Percentiles rank a stretch among this genome's conserved stretches.
Evolutionary conservation across 2,329 filamentous ascomycete genomes (phyloP).

Genomic region (Fusarium sp.): DNA sequence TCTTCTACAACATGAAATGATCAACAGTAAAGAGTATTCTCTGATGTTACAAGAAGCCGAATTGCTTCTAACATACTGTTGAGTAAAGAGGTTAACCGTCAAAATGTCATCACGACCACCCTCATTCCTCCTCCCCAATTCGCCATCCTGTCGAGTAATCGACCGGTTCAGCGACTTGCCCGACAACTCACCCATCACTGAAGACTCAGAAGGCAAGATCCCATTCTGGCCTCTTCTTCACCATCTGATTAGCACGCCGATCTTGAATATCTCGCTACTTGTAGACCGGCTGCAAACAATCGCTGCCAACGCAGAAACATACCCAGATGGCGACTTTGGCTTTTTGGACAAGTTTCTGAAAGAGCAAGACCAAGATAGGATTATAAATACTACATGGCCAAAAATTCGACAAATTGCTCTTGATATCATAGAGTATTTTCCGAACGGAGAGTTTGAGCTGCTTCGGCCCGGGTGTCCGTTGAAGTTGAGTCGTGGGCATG

Average conservation of each 20-base stretch:
- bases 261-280: slow-evolving; percentile 23
- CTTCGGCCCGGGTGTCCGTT: slow-evolving; percentile 29
- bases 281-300: slow-evolving; percentile 48
- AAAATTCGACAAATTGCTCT: slow-evolving; percentile 41
- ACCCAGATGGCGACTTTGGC: slow-evolving; percentile 37
- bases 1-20: background rate
- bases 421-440: slow-evolving; percentile 37
- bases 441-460: slow-evolving; percentile 24
- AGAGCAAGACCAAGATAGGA: background rate
- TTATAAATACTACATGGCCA: slow-evolving; percentile 40
- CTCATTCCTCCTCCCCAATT: slow-evolving; percentile 39
- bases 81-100: background rate
- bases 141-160: slow-evolving; percentile 33
- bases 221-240: slow-evolving; percentile 45
- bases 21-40: too few relatives aligned
- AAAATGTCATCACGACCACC: slow-evolving; percentile 23
- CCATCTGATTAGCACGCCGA: slow-evolving; percentile 32
- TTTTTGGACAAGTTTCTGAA: slow-evolving; percentile 25
- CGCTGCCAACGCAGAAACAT: slow-evolving; percentile 32
- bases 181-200: slow-evolving; percentile 24
- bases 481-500: slow-evolving; percentile 41
- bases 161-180: slow-evolving; percentile 49
- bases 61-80: too few relatives aligned
- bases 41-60: too few relatives aligned
- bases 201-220: slow-evolving; percentile 41